Evolutionary conservation across 768 basidiomycete genomes (phyloP).

Genomic region (Lanmaoa rubissima): DNA sequence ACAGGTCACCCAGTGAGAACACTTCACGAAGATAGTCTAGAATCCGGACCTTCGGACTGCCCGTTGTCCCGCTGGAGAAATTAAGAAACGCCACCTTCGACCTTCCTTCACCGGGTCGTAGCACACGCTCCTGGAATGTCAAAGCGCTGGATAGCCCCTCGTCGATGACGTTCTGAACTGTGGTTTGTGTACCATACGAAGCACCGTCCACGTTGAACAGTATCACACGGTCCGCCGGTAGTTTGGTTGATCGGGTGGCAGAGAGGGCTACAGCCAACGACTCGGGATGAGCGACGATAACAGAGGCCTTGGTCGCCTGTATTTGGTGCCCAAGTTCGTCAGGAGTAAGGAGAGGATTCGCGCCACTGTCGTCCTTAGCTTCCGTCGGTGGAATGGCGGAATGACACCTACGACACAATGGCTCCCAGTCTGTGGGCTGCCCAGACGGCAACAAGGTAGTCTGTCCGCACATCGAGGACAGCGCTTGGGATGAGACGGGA

Average conservation of each 20-base stretch:
- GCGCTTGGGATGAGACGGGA: neutral
- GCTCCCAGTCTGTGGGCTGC: conserved; percentile 56
- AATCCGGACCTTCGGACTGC: conserved; percentile 60
- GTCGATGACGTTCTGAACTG: conserved; percentile 47
- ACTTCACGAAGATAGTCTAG: neutral
- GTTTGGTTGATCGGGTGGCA: conserved; percentile 42
- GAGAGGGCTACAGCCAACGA: conserved; percentile 41
- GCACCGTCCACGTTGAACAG: conserved; percentile 34
- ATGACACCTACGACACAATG: conserved; percentile 49
- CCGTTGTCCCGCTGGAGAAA: conserved; percentile 78
- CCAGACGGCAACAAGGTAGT: conserved; percentile 56
- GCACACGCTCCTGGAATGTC: conserved; percentile 47
- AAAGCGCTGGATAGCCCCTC: conserved; percentile 42
- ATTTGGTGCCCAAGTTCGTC: conserved; percentile 63
- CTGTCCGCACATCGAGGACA: conserved; percentile 25
- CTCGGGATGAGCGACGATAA: conserved; percentile 49
- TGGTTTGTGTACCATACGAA: conserved; percentile 21
- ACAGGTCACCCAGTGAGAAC: neutral
- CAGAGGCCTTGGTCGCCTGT: conserved; percentile 41
- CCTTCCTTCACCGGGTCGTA: conserved; percentile 59
- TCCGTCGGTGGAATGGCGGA: neutral
- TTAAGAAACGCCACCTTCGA: conserved; percentile 68
- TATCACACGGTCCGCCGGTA: conserved; percentile 46
- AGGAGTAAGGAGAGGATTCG: conserved; percentile 58
- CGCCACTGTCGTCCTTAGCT: conserved; percentile 41